A percentile compares a stretch with the other conserved stretches of the same genome.
These are phyloP conservation scores for Nitzschia putrida DNA, from an alignment of 108 stramenopile species.

Conservation along the genomic window DNA sequence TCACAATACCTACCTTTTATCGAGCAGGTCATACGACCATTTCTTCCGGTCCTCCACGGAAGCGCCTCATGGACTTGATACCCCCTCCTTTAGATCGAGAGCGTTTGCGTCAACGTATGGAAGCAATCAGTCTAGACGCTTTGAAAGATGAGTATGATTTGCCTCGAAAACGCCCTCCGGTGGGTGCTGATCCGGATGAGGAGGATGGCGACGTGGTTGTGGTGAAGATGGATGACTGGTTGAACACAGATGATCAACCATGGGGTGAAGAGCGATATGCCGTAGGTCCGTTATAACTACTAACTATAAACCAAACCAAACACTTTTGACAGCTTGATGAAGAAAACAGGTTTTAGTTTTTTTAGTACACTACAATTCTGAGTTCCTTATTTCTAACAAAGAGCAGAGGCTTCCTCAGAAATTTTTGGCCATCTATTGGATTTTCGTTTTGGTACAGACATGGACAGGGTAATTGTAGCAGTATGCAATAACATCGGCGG, in stretches of 20 bases:
- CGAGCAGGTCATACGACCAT: slow-evolving; percentile 40
- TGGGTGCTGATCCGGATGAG: slow-evolving; percentile 35
- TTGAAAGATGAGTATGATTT: slow-evolving; percentile 64
- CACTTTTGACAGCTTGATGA: not conserved
- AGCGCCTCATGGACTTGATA: slow-evolving; percentile 62
- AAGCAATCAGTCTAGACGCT: slow-evolving; percentile 64
- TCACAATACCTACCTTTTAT: slow-evolving; percentile 41
- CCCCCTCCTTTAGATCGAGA: slow-evolving; percentile 63
- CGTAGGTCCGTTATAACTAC: slow-evolving; percentile 60
- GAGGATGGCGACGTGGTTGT: slow-evolving; percentile 62
- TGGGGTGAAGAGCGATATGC: slow-evolving; percentile 72
- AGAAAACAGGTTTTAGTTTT: slow-evolving; percentile 17
- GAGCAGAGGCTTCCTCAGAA: slow-evolving; percentile 1
- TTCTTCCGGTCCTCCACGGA: slow-evolving; percentile 29
- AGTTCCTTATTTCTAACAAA: slow-evolving; percentile 36
- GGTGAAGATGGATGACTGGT: slow-evolving; percentile 72
- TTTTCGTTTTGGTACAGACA: slow-evolving; percentile 21
- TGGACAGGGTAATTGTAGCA: slow-evolving; percentile 16
- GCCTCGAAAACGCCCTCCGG: slow-evolving; percentile 1
- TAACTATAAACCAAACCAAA: not conserved
- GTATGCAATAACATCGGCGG: slow-evolving; percentile 4
- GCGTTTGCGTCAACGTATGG: slow-evolving; percentile 56
- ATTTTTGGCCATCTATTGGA: slow-evolving; percentile 24
- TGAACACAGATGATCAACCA: slow-evolving; percentile 73
- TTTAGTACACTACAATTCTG: slow-evolving; percentile 35